These are phyloP conservation scores for Tremella fuciformis DNA, from an alignment of 768 basidiomycete species.

Conservation along the genomic window DNA sequence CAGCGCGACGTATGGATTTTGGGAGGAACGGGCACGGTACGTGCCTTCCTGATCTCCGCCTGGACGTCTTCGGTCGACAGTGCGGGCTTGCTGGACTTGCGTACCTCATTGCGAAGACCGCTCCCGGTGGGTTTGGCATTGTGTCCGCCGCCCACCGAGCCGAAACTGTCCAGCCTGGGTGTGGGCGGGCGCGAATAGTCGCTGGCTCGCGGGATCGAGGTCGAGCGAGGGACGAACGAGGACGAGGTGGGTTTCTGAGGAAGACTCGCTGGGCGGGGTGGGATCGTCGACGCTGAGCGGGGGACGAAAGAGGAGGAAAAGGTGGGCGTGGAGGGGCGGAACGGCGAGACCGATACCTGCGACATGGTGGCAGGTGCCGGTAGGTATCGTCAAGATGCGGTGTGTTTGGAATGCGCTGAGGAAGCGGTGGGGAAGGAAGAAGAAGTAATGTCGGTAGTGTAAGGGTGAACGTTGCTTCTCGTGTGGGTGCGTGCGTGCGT, in stretches of 20 bases:
- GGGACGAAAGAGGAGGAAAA: conserved; percentile 3
- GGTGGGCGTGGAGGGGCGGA: neutral
- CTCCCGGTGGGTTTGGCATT: neutral
- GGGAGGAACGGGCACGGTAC: neutral
- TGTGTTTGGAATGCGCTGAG: no score
- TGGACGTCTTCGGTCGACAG: neutral
- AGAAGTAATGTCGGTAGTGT: no score
- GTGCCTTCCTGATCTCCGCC: conserved; percentile 3
- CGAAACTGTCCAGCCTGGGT: neutral
- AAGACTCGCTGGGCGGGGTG: neutral
- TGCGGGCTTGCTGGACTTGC: neutral
- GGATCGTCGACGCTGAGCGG: neutral
- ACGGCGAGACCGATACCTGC: neutral
- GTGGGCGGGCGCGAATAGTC: neutral
- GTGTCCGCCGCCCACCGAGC: neutral
- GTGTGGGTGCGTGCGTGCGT: no score
- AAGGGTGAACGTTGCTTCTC: no score
- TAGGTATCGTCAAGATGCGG: no score
- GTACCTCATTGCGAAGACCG: conserved; percentile 1
- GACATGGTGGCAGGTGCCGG: no score
- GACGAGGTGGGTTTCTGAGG: conserved; percentile 2
- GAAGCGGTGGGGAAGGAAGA: no score
- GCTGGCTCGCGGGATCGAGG: neutral
- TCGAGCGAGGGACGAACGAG: neutral
- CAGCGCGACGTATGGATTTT: neutral